Evolutionary conservation across 2,329 filamentous ascomycete species (phyloP), one percentile per base, ranked within the genome.

Genomic region (Neofusicoccum kwambonambiense): DNA sequence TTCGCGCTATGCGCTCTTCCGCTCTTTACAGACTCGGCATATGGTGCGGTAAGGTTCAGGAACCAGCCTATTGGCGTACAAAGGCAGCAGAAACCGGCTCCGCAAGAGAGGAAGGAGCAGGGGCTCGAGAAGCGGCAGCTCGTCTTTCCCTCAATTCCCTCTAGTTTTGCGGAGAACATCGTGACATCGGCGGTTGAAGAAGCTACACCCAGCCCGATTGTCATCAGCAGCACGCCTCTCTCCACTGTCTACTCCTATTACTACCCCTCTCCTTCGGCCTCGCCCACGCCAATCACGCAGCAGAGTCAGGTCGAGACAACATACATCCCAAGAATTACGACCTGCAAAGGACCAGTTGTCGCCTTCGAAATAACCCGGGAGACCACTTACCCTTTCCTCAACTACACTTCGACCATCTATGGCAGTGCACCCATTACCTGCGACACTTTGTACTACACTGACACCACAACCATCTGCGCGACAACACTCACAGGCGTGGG

Each of bases 241-340:
- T 52, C 58, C 45, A 62, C 44, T 2, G 15, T 50, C 15, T 56
- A 39, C 19, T 64, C 61, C 2, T 47, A 56, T 17, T 64, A 54
- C 11, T 54, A 54, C 34, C 61, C 61, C n/a, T 64, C 41, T 11
- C 79, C 79, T 2, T 76, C 76, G 58, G 79, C 79, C n/a, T 69
- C 73, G 15, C 75, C 77, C 0, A 69, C 81, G 2, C 71, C 78
- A 13, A 71, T 81, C 9, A 81, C 78, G 1, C 65, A 72, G 34
- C 76, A 80, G 66, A 80, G 79, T 68, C 79, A 81, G 67, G 70
- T 80, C 9, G 72, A 80, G 27, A 78, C 77, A 8, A 78, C 78
- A 0, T 81, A 75, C 66, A 70, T 79, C 8, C 78, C 79, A 0
- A 70, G 78, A 64, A 77, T 75, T 67, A 81, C 79, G 3, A 76